phyloP scores from a whole-genome alignment of 768 basidiomycete species.

The Lactarius trivialis region DNA sequence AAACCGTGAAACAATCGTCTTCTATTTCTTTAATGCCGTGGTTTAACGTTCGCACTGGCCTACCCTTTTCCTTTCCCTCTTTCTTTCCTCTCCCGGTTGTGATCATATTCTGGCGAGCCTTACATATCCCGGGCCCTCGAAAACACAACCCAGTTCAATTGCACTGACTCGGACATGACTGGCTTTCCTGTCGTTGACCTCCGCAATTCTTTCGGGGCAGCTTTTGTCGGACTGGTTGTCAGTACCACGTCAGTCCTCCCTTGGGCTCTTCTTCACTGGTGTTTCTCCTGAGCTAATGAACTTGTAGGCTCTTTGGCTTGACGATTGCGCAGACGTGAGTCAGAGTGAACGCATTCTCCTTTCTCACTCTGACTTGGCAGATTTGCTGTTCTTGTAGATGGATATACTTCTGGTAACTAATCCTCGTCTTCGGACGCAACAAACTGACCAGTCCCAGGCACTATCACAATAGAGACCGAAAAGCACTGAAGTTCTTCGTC shows the following conservation, averaged over 20 bases:
- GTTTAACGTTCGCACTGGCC: no score
- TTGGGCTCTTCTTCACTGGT: not conserved
- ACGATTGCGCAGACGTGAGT: constrained; percentile 3
- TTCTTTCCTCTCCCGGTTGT: no score
- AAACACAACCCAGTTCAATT: no score
- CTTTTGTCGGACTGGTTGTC: constrained; percentile 1
- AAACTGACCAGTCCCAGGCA: not conserved
- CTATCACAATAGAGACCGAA: not conserved
- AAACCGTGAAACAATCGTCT: no score
- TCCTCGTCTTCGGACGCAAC: no score
- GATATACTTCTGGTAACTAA: not conserved
- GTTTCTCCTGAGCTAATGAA: not conserved
- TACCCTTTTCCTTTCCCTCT: no score
- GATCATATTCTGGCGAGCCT: not conserved
- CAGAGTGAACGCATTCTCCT: not conserved
- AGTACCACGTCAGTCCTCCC: constrained; percentile 1
- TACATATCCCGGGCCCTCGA: no score
- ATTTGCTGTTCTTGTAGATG: not conserved
- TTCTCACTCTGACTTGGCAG: not conserved
- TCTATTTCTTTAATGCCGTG: no score
- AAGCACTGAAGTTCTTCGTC: not conserved
- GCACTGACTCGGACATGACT: not conserved
- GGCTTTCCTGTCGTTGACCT: not conserved
- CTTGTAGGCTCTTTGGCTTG: not conserved
- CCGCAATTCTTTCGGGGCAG: not conserved